A percentile compares a stretch with the other conserved stretches of the same genome.
These are phyloP conservation scores for Homolaphlyctis polyrhiza DNA, from an alignment of 371 early-diverging fungal species.

Conservation along the genomic window DNA sequence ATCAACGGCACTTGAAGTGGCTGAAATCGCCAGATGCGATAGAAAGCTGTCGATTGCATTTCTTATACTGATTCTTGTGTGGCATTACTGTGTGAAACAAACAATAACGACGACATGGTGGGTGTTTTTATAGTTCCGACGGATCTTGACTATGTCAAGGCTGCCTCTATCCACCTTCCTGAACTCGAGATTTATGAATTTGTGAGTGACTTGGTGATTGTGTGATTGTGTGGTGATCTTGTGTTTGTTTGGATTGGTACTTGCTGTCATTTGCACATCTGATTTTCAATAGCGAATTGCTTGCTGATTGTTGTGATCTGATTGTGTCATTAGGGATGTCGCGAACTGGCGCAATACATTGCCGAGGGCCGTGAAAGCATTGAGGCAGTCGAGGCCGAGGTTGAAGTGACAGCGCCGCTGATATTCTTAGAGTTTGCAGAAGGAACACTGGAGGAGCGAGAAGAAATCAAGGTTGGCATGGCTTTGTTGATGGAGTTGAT, in stretches of 20 bases:
- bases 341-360: conserved; percentile 1
- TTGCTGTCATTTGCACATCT: too few relatives aligned
- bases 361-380: neutral
- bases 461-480: neutral
- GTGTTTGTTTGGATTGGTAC: neutral
- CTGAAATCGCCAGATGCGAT: too few relatives aligned
- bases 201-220: neutral
- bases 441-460: conserved; percentile 1
- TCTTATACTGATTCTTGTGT: too few relatives aligned
- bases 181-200: conserved; percentile 7
- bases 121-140: neutral
- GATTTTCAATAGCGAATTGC: neutral
- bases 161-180: neutral
- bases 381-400: neutral
- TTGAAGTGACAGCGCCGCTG: neutral
- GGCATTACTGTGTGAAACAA: too few relatives aligned
- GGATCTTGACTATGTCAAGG: neutral
- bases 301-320: neutral
- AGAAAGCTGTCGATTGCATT: too few relatives aligned
- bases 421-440: conserved; percentile 1
- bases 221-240: neutral
- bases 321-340: neutral
- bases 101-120: too few relatives aligned
- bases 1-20: too few relatives aligned
- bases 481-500: too few relatives aligned